Evolutionary conservation across 2,329 filamentous ascomycete species (phyloP).

Genomic region (Scedosporium boydii): DNA sequence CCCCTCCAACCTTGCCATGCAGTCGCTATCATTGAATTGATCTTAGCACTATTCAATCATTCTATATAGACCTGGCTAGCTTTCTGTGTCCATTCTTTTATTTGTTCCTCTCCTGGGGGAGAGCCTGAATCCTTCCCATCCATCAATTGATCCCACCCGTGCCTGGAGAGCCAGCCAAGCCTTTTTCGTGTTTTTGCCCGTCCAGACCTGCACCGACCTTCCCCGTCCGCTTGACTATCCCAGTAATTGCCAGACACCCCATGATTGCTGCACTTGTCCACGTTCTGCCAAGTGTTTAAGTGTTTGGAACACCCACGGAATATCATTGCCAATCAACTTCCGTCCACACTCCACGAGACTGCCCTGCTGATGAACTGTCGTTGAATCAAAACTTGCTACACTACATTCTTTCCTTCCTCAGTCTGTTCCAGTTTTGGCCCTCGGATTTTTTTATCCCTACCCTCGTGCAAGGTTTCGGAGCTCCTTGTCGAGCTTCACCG

Average conservation of each 20-base stretch:
- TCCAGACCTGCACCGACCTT: too few species aligned
- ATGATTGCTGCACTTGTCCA: background rate
- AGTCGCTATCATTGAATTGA: too few species aligned
- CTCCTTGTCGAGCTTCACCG: background rate
- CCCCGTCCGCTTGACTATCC: background rate
- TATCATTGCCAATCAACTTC: constrained; percentile 1
- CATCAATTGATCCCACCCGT: too few species aligned
- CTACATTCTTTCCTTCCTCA: background rate
- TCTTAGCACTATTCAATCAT: too few species aligned
- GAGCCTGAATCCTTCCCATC: too few species aligned
- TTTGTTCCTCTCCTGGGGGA: too few species aligned
- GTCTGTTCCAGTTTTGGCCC: background rate
- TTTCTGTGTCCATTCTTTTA: too few species aligned
- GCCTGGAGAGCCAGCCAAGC: too few species aligned
- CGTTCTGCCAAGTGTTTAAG: background rate
- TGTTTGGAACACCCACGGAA: background rate
- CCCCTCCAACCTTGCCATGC: too few species aligned
- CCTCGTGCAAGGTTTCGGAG: too few species aligned
- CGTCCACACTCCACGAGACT: background rate
- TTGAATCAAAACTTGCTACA: background rate
- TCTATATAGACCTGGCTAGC: too few species aligned
- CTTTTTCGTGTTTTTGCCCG: too few species aligned
- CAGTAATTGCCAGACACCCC: background rate
- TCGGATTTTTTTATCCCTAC: background rate
- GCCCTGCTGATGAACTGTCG: background rate